Conservation (phyloP, 192 early-diverging fungal species). For the Backusella tuberculispora region DNA sequence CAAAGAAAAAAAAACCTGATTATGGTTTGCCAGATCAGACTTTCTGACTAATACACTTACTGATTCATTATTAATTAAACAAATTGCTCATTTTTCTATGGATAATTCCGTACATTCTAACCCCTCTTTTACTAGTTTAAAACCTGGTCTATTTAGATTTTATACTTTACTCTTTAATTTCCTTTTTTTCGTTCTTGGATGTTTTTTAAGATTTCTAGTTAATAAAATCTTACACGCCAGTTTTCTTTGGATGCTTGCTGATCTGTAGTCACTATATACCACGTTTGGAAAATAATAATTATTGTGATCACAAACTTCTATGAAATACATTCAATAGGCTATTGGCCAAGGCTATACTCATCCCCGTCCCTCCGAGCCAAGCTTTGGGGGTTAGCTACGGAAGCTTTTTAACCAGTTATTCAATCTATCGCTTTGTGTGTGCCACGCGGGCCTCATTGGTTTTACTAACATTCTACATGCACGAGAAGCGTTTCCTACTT, state of each 20-base stretch:
- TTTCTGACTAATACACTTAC: constrained; percentile 8
- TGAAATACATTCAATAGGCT: neutral
- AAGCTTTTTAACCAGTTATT: constrained; percentile 2
- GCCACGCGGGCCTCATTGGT: constrained; percentile 10
- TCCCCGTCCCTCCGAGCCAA: constrained; percentile 2
- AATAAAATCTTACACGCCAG: neutral
- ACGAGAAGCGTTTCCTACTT: constrained; percentile 7
- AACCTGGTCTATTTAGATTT: neutral
- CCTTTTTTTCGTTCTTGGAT: neutral
- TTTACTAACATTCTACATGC: constrained; percentile 6
- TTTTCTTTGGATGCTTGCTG: neutral
- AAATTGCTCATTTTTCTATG: neutral
- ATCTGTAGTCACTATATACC: neutral
- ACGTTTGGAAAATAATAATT: constrained; percentile 8
- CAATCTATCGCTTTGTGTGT: neutral
- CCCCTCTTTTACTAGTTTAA: constrained; percentile 12
- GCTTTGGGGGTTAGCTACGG: neutral
- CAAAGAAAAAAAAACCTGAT: neutral
- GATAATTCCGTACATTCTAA: constrained; percentile 4
- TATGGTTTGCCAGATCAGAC: constrained; percentile 6
- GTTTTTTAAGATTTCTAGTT: neutral
- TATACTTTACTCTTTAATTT: neutral
- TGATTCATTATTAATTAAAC: constrained; percentile 15
- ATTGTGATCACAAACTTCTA: constrained; percentile 8
- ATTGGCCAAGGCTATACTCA: constrained; percentile 12